Conservation (phyloP, 2,329 filamentous ascomycete genomes). For the Aspergillus udagawae region DNA sequence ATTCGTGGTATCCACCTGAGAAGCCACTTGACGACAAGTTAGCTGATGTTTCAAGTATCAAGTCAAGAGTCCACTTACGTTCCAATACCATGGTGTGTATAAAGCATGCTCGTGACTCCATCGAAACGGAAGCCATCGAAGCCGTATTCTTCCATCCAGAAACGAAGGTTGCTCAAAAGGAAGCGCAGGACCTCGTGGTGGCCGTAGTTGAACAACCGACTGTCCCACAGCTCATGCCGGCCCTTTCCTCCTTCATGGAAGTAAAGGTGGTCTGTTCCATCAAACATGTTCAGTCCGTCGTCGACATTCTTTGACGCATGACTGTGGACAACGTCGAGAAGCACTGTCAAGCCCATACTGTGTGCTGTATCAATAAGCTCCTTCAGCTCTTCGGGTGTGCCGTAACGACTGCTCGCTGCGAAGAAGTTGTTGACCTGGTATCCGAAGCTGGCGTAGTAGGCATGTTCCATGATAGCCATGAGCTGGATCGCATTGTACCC, state of each 20-base stretch:
- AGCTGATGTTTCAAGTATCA: background rate
- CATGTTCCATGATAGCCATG: constrained; percentile 99
- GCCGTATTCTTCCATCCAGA: constrained; percentile 98
- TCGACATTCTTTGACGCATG: constrained; percentile 97
- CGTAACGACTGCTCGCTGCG: constrained; percentile 92
- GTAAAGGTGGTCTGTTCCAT: constrained; percentile 91
- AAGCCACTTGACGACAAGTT: constrained; percentile 63
- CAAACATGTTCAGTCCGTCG: constrained; percentile 93
- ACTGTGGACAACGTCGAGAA: constrained; percentile 95
- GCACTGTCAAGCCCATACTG: constrained; percentile 79
- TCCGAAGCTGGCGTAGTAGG: constrained; percentile 98
- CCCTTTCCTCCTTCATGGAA: constrained; percentile 87
- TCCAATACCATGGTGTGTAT: constrained; percentile 92
- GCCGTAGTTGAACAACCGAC: constrained; percentile 94
- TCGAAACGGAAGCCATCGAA: constrained; percentile 99
- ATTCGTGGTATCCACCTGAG: constrained; percentile 96
- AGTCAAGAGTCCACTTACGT: constrained; percentile 58
- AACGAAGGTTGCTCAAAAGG: constrained; percentile 87
- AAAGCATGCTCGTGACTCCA: constrained; percentile 97
- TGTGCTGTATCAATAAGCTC: constrained; percentile 96
- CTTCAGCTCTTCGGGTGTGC: constrained; percentile 88
- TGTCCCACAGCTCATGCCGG: constrained; percentile 91
- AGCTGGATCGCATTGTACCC: constrained; percentile 98
- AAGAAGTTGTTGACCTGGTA: constrained; percentile 99
- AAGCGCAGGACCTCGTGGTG: constrained; percentile 94